Percentiles rank a stretch among this genome's conserved stretches.
Evolutionary conservation across 2,329 filamentous ascomycete species (phyloP).

Genomic region (Pseudonectria buxi): DNA sequence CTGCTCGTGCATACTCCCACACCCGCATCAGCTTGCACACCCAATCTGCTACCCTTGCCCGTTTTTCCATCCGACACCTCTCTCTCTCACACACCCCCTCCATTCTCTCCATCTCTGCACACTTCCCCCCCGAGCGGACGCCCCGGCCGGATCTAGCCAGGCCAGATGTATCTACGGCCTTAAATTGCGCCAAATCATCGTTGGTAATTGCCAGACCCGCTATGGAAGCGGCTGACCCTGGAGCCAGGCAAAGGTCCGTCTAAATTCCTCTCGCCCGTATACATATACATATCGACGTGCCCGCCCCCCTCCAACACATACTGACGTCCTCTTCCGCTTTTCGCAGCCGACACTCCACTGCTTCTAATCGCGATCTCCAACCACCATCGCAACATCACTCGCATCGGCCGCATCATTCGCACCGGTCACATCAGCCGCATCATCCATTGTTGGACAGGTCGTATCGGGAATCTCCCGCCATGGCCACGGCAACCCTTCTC

Average conservation of each 20-base stretch:
- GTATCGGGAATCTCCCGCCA: conserved; percentile 28
- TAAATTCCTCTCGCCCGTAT: conserved; percentile 20
- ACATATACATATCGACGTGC: conserved; percentile 3
- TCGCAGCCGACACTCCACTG: conserved; percentile 19
- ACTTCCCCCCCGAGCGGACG: background rate
- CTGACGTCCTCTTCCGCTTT: conserved; percentile 18
- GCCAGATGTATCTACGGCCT: conserved; percentile 32
- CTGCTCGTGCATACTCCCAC: no score
- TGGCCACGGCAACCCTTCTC: conserved; percentile 34
- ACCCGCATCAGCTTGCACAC: conserved; percentile 6
- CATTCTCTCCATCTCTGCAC: conserved; percentile 2
- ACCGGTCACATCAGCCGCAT: conserved; percentile 17
- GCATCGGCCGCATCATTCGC: conserved; percentile 15
- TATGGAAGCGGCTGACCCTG: conserved; percentile 34
- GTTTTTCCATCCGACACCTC: conserved; percentile 16
- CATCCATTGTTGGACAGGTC: conserved; percentile 22
- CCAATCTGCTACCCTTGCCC: conserved; percentile 13
- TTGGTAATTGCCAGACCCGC: conserved; percentile 30
- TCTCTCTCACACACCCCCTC: conserved; percentile 2
- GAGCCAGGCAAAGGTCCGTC: conserved; percentile 32
- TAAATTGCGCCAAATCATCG: conserved; percentile 30
- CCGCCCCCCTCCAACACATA: conserved; percentile 20
- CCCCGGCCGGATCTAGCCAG: conserved; percentile 26
- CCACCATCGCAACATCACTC: conserved; percentile 2
- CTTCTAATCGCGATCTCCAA: conserved; percentile 16